A percentile compares a stretch with the other conserved stretches of the same genome.
phyloP scores from a whole-genome alignment of 2,329 filamentous ascomycete species.

The Alternaria consortialis region DNA sequence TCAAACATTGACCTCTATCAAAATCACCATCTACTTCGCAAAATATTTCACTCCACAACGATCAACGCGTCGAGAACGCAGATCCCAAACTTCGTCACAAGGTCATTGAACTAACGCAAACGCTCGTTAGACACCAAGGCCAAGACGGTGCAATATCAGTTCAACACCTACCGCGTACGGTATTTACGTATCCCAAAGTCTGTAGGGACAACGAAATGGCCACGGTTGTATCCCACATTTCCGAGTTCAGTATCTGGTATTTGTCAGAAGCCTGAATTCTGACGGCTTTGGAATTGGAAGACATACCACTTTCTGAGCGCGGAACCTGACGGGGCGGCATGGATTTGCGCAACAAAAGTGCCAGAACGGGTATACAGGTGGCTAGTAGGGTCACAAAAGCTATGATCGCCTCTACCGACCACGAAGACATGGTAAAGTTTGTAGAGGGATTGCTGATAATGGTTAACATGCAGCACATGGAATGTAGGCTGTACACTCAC shows the following conservation, averaged over 20 bases:
- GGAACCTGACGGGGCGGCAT: background rate
- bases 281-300: too few relatives aligned
- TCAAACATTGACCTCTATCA: background rate
- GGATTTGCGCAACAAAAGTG: background rate
- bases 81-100: background rate
- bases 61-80: background rate
- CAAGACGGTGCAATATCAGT: background rate
- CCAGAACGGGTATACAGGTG: background rate
- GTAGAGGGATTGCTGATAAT: background rate
- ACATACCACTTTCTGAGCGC: background rate
- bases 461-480: background rate
- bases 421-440: background rate
- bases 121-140: background rate
- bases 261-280: background rate
- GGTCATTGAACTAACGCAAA: background rate
- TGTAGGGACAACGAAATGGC: rapidly evolving
- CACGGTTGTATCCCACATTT: background rate
- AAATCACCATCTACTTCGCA: background rate
- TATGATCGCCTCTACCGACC: background rate
- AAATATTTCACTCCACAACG: background rate
- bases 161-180: background rate
- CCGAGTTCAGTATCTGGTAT: background rate
- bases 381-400: background rate
- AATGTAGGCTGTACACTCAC: too few relatives aligned
- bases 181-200: background rate